Conservation (phyloP, 192 early-diverging fungal species). For the Coemansia sp. region DNA sequence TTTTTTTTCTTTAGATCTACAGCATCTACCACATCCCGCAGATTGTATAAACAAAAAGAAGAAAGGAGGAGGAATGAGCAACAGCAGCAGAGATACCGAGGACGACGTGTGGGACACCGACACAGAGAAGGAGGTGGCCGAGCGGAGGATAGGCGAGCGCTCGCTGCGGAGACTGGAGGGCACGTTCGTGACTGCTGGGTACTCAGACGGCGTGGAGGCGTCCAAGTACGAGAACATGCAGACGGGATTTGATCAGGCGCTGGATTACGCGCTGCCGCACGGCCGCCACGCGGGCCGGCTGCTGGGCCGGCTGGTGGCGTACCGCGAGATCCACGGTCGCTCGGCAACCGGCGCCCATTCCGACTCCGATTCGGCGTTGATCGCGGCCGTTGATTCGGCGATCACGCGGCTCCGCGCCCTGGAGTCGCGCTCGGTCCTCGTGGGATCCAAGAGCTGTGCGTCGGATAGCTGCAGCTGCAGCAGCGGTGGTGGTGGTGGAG, state of each 20-base stretch:
- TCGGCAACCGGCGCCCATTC: too few relatives aligned
- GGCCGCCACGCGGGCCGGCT: conserved; percentile 23
- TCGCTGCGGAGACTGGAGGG: conserved; percentile 27
- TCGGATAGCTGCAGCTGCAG: not conserved
- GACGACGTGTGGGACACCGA: conserved; percentile 32
- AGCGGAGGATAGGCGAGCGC: conserved; percentile 17
- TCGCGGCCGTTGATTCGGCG: conserved; percentile 12
- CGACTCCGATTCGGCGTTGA: not conserved
- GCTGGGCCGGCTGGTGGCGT: conserved; percentile 29
- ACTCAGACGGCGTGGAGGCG: conserved; percentile 43
- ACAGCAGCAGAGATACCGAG: not conserved
- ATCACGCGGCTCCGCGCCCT: conserved; percentile 38
- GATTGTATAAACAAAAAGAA: not conserved
- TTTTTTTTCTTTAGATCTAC: too few relatives aligned
- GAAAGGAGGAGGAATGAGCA: not conserved
- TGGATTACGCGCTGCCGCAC: conserved; percentile 20
- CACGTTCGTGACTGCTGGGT: conserved; percentile 29
- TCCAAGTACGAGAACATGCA: conserved; percentile 37
- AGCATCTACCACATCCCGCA: not conserved
- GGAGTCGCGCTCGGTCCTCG: not conserved
- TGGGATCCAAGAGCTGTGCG: not conserved
- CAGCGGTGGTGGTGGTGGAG: not conserved
- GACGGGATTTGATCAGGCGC: conserved; percentile 27
- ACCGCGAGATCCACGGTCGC: conserved; percentile 13
- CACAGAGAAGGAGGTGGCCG: conserved; percentile 15